These are phyloP conservation scores for Phanerodontia chrysosporium DNA, from an alignment of 768 basidiomycete genomes.

Conservation along the genomic window DNA sequence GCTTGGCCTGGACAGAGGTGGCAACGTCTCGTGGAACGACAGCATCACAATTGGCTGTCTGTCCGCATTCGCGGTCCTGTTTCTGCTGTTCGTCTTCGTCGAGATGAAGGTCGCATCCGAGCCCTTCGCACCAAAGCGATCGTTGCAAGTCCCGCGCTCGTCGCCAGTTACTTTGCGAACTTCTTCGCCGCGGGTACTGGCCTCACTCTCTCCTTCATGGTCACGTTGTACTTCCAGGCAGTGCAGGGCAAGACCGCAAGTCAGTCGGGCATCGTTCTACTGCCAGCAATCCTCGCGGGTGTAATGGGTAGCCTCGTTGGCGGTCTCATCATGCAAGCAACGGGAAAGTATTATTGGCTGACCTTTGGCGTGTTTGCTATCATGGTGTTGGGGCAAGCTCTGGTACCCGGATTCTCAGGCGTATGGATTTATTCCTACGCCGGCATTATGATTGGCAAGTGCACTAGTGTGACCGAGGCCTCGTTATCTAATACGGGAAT, in stretches of 20 bases:
- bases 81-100: constrained; percentile 36
- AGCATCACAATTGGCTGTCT: constrained; percentile 19
- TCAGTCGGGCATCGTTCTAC: constrained; percentile 47
- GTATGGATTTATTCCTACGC: constrained; percentile 31
- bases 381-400: constrained; percentile 35
- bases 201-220: constrained; percentile 46
- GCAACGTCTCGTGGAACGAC: constrained; percentile 29
- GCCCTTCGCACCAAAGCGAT: constrained; percentile 58
- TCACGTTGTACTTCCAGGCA: constrained; percentile 57
- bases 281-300: constrained; percentile 43
- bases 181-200: constrained; percentile 47
- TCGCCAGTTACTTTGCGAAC: constrained; percentile 56
- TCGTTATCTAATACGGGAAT: not conserved
- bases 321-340: constrained; percentile 53
- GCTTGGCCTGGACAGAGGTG: constrained; percentile 46
- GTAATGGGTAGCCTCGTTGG: constrained; percentile 46
- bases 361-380: constrained; percentile 40
- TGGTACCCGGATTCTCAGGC: constrained; percentile 38
- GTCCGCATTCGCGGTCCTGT: constrained; percentile 10
- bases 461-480: not conserved
- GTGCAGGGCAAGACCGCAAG: constrained; percentile 44
- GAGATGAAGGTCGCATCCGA: constrained; percentile 51
- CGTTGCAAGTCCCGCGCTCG: constrained; percentile 42
- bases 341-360: constrained; percentile 51
- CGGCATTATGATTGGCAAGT: constrained; percentile 39